Percentiles rank a stretch among this genome's conserved stretches.
These are phyloP conservation scores for Rhizopus sp. DNA, from an alignment of 371 early-diverging fungal genomes.

Conservation along the genomic window DNA sequence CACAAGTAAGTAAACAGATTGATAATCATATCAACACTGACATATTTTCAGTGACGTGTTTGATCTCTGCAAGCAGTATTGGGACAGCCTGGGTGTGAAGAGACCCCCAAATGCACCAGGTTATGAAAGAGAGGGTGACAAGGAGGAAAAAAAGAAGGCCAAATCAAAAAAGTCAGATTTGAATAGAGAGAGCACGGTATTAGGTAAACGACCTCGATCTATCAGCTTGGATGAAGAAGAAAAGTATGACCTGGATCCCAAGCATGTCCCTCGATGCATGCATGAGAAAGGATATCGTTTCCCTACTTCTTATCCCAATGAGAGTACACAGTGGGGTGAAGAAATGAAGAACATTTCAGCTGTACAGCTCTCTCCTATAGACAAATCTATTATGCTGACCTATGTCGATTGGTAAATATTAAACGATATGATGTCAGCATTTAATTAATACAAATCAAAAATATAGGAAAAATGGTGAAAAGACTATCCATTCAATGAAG, in stretches of 20 bases:
- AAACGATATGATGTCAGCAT: background rate
- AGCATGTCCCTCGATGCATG: constrained; percentile 21
- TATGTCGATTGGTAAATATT: constrained; percentile 35
- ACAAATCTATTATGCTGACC: constrained; percentile 14
- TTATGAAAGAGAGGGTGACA: background rate
- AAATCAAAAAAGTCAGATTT: background rate
- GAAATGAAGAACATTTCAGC: constrained; percentile 14
- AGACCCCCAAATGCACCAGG: constrained; percentile 21
- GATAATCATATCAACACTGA: background rate
- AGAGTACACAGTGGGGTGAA: constrained; percentile 10
- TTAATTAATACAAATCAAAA: background rate
- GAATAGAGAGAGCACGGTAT: background rate
- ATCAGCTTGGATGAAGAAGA: background rate
- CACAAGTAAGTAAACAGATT: constrained; percentile 28
- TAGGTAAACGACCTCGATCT: background rate
- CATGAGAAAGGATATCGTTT: constrained; percentile 11
- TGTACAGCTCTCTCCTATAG: constrained; percentile 27
- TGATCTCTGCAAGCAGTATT: constrained; percentile 31
- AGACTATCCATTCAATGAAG: constrained; percentile 31
- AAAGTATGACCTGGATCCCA: background rate
- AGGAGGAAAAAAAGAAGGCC: background rate
- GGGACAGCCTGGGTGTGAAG: constrained; percentile 10
- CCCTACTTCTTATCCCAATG: constrained; percentile 9
- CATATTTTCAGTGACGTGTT: constrained; percentile 26
- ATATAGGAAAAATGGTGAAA: constrained; percentile 31